Percentiles rank a stretch among this genome's conserved stretches.
phyloP scores from a whole-genome alignment of 129 eudicot species.

The Glebionis coronaria region DNA sequence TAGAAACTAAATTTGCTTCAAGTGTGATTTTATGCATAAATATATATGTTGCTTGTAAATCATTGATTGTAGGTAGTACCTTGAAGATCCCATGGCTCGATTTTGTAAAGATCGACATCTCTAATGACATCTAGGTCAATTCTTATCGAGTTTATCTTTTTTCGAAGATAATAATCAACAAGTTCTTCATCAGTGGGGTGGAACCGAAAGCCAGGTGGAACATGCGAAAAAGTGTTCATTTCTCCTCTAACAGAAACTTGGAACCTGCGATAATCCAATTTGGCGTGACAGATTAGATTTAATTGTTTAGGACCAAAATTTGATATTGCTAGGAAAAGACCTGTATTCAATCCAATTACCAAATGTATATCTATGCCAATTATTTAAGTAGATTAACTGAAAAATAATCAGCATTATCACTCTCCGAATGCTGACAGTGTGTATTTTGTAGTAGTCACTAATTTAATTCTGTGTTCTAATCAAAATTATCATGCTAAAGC shows the following conservation, averaged over 20 bases:
- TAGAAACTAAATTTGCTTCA: not conserved
- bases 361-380: not conserved
- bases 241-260: conserved; percentile 7
- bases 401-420: not conserved
- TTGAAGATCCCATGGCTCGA: conserved; percentile 97
- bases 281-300: not conserved
- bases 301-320: conserved; percentile 14
- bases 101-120: conserved; percentile 89
- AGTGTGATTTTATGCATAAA: not conserved
- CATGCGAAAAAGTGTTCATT: conserved; percentile 70
- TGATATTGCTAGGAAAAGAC: not conserved
- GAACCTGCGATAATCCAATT: conserved; percentile 33
- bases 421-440: not conserved
- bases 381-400: not conserved
- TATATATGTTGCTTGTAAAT: not conserved
- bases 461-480: not conserved
- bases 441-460: not conserved
- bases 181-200: conserved; percentile 97
- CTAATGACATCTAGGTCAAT: conserved; percentile 80
- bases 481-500: no score
- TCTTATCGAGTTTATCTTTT: conserved; percentile 58
- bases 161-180: conserved; percentile 83
- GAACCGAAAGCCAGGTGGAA: conserved; percentile 94
- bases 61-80: conserved; percentile 36
- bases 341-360: not conserved